Evolutionary conservation across 2,329 filamentous ascomycete species (phyloP), one percentile per base, ranked within the genome.

Genomic region (Scedosporium minutisporum): DNA sequence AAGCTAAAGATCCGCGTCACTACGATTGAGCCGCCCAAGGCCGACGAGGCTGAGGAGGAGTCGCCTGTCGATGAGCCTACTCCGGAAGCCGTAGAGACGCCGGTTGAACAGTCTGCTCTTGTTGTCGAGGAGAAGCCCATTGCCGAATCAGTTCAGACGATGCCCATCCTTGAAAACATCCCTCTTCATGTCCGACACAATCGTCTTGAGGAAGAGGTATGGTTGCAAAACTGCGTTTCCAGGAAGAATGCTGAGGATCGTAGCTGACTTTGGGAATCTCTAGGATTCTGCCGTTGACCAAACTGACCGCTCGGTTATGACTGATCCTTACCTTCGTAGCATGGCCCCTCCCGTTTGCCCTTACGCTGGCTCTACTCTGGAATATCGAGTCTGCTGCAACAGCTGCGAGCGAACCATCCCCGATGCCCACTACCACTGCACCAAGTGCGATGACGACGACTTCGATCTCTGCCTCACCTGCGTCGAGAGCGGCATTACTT

Each of bases 331-430:
- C 51, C 23, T 55, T 23, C 51, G 21, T 14, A 55, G 51, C 51
- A 55, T 55, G 51, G 51, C 51, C 12, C 51, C 51, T 10, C 51
- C 51, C 10, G 51, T 55, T 14, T 55, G 51, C 23, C 51, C 51
- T 12, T 55, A 55, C 51, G 51, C 51, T 14, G 48, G 48, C 33
- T 59, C 57, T 16, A 23, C 53, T 48, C 41, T 53, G 21, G 82
- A 57, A 23, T 96, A 93, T 75, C 89, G 90, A 12, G 92, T 99
- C 55, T 96, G 90, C 80, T 99, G 95, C 84, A 97, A 99, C 78
- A 83, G 85, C 72, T 99, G 95, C 75, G 88, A 91, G 67, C 80
- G 79, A 65, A 84, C 87, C 51, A 91, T 97, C 69, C 84, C 88
- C 29, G 87, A 91, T 68, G 84, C 86, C 60, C 93, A 99, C 76